Evolutionary conservation across 2,329 filamentous ascomycete genomes (phyloP).

Genomic region (Clonostachys rosea): DNA sequence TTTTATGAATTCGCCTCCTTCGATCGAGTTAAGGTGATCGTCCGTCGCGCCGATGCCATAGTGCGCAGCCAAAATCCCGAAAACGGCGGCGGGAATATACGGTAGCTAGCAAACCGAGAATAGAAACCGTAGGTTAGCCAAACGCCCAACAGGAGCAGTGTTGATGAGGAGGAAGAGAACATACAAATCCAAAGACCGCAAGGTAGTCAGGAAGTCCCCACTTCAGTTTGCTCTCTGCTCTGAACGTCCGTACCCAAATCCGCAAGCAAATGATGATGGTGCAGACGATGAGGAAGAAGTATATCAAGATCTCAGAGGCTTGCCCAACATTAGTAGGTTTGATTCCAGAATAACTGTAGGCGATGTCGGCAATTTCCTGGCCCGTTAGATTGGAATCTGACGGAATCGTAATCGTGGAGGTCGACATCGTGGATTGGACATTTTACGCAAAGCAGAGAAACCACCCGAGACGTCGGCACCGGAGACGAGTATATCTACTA

Average conservation of each 20-base stretch:
- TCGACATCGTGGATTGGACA: too few species aligned
- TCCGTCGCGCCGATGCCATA: conserved; percentile 5
- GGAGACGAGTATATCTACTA: too few species aligned
- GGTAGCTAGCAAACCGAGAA: background rate
- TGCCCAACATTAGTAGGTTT: background rate
- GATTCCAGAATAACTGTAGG: background rate
- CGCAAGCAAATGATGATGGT: conserved; percentile 5
- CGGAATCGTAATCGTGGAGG: too few species aligned
- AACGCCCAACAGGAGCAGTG: background rate
- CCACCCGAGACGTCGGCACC: too few species aligned
- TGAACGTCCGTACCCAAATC: conserved; percentile 4
- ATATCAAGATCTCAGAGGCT: background rate
- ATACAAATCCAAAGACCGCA: conserved; percentile 5
- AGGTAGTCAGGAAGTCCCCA: conserved; percentile 1
- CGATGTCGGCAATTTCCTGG: background rate
- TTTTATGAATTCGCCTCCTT: background rate
- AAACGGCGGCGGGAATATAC: conserved; percentile 3
- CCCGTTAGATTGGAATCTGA: background rate
- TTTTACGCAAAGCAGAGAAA: too few species aligned
- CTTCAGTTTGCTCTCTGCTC: background rate
- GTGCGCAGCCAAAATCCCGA: conserved; percentile 3
- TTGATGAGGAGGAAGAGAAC: conserved; percentile 4
- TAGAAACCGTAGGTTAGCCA: background rate
- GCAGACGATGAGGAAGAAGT: conserved; percentile 1
- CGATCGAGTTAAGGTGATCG: background rate